Evolutionary conservation across 805 yeast genomes (phyloP), one percentile per base, ranked within the genome.

Genomic region (baker's yeast (Saccharomyces cerevisiae)): DNA sequence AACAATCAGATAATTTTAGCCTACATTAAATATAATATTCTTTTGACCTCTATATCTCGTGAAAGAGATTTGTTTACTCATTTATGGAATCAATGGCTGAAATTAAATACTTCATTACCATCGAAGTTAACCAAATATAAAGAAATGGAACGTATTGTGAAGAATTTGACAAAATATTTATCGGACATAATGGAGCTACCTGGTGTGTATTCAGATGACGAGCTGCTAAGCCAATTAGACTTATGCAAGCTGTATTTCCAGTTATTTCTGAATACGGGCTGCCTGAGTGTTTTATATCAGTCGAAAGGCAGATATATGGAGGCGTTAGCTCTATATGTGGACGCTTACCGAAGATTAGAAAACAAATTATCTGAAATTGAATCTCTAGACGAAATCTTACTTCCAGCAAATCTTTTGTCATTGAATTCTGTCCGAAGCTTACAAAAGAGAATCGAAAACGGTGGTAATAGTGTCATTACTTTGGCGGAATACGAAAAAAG

Each of bases 191-290:
- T 79, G 63, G 96, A 89, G 56, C 76, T 94, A 51, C 97, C 97
- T 0, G 98, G 98, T 76, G 96, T 92, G 21, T 83, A 86, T 64
- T 87, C 88, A 52, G 96, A 89, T 66, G 94, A 87, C 52, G 83
- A 78, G 24, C 75, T 92, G 53, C 67, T 73, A 57, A 70, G 58
- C n/a, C 63, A 63, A 47, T 49, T 69, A 47, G 67, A 64, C 24
- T 52, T 67, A n/a, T 48, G 57, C 14, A 61, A 58, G 36, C 28
- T 51, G 11, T 66, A 62, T 55, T 68, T 58, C 54, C 58, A 60
- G 46, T 41, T 61, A 4, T 51, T 58, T 28, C 51, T 65, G 43
- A 56, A 56, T 31, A 59, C 69, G 4, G 64, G 60, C 22, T 67
- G 70, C 52, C 54, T 69, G 14, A 68, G 66, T 3, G 48, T 61